Percentiles rank a stretch among this genome's conserved stretches.
Evolutionary conservation across 495 filamentous ascomycete genomes (phyloP).

Genomic region (Acidomyces sp.): DNA sequence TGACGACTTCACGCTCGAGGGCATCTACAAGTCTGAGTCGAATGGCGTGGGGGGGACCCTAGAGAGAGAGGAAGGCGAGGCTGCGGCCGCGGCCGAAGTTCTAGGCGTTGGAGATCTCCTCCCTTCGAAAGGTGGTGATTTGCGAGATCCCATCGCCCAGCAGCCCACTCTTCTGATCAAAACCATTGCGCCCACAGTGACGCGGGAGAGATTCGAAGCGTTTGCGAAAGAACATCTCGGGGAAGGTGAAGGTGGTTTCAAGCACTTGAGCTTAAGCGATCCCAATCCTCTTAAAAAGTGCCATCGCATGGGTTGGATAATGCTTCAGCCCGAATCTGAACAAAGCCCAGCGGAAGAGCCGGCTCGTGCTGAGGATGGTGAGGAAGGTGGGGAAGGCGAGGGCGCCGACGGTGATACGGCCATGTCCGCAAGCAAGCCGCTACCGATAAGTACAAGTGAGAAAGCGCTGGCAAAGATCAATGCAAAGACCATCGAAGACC

Average conservation of each 20-base stretch:
- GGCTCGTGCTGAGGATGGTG: slow-evolving; percentile 36
- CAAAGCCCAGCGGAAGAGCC: slow-evolving; percentile 38
- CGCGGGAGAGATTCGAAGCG: slow-evolving; percentile 78
- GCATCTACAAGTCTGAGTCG: slow-evolving; percentile 85
- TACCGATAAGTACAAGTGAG: slow-evolving; percentile 44
- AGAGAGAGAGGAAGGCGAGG: slow-evolving; percentile 91
- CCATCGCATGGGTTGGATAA: slow-evolving; percentile 97
- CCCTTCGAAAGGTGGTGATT: slow-evolving; percentile 61
- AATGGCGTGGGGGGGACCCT: slow-evolving; percentile 75
- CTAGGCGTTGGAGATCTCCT: slow-evolving; percentile 82
- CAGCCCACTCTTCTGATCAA: slow-evolving; percentile 94
- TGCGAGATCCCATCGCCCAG: slow-evolving; percentile 67
- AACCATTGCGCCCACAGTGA: slow-evolving; percentile 92
- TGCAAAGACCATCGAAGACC: slow-evolving; percentile 89
- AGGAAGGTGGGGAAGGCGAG: slow-evolving; percentile 36
- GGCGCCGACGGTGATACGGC: slow-evolving; percentile 15
- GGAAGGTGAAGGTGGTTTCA: slow-evolving; percentile 73
- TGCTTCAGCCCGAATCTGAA: slow-evolving; percentile 70
- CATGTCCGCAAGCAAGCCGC: slow-evolving; percentile 20
- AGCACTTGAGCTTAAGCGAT: slow-evolving; percentile 85
- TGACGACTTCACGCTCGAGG: slow-evolving; percentile 89
- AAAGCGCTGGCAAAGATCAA: slow-evolving; percentile 87
- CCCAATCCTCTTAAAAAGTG: slow-evolving; percentile 94
- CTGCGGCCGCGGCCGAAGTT: slow-evolving; percentile 78
- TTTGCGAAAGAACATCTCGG: slow-evolving; percentile 88